Evolutionary conservation across 1,284 basidiomycete genomes (phyloP).

Genomic region (Puccinia triticina): DNA sequence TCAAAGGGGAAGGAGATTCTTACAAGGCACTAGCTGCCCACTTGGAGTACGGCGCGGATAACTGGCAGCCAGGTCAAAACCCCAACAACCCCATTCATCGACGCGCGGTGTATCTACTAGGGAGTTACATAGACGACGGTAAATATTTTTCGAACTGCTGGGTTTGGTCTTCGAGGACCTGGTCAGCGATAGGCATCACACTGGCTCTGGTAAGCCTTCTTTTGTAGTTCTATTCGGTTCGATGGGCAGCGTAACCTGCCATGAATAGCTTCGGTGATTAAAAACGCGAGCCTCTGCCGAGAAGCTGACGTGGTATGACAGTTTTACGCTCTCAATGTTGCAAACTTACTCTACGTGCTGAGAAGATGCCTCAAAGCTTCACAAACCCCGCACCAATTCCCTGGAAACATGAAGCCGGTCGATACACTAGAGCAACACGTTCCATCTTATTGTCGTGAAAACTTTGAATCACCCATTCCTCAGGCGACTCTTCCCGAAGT

Average conservation of each 20-base stretch:
- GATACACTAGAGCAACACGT: background rate
- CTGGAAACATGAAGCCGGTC: background rate
- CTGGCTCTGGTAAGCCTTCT: conserved; percentile 44
- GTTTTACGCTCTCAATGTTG: conserved; percentile 45
- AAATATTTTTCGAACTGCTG: conserved; percentile 24
- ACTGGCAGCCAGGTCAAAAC: conserved; percentile 11
- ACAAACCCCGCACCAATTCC: background rate
- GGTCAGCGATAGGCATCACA: conserved; percentile 30
- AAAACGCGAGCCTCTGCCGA: background rate
- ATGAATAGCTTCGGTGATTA: background rate
- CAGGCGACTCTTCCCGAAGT: background rate
- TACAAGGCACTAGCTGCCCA: conserved; percentile 25
- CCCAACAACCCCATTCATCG: background rate
- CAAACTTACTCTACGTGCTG: conserved; percentile 17
- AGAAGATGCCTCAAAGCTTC: conserved; percentile 34
- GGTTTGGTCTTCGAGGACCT: conserved; percentile 42
- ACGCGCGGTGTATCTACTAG: conserved; percentile 1
- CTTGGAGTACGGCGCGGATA: background rate
- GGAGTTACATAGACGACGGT: background rate
- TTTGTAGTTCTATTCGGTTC: background rate
- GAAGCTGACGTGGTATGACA: conserved; percentile 5
- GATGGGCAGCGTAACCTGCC: background rate
- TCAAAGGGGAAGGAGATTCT: background rate
- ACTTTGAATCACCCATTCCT: conserved; percentile 2
- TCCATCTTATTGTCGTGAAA: conserved; percentile 16